Conservation (phyloP, 23 red algal genomes). For the Chondrus crispus region DNA sequence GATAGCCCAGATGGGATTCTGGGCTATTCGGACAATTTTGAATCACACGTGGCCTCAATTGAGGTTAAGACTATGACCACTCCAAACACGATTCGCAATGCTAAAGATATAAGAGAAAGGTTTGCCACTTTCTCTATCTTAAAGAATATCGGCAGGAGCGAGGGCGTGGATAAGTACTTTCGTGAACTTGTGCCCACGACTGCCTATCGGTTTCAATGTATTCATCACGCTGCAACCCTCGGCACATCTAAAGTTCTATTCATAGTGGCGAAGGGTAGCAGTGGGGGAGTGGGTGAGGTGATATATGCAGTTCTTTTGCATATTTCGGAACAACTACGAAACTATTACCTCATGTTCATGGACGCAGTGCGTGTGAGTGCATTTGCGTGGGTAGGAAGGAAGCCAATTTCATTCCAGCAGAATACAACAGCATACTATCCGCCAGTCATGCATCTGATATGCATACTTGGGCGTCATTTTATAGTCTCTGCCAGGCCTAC, state of each 20-base stretch:
- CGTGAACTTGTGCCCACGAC: not conserved
- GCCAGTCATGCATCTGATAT: not conserved
- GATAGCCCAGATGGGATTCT: slow-evolving; percentile 17
- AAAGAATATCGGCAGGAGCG: not conserved
- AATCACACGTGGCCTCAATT: not conserved
- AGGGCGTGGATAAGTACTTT: not conserved
- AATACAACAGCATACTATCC: not conserved
- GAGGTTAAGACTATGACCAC: slow-evolving; percentile 26
- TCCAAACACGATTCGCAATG: not conserved
- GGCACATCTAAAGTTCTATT: not conserved
- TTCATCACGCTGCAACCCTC: not conserved
- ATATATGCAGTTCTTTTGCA: slow-evolving; percentile 2
- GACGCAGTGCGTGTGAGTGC: not conserved
- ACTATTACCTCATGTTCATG: not conserved
- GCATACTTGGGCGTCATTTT: not conserved
- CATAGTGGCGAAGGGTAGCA: slow-evolving; percentile 3
- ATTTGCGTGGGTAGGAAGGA: slow-evolving; percentile 1
- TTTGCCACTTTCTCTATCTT: not conserved
- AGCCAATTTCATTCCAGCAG: not conserved
- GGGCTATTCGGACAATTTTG: not conserved
- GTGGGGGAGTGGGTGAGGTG: not conserved
- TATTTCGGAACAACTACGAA: not conserved
- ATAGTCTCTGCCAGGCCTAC: not conserved
- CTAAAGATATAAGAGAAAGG: not conserved
- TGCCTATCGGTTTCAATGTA: slow-evolving; percentile 10